A percentile compares a stretch with the other conserved stretches of the same genome.
Conservation (phyloP, 495 filamentous ascomycete species). For the Penicilliopsis zonata region DNA sequence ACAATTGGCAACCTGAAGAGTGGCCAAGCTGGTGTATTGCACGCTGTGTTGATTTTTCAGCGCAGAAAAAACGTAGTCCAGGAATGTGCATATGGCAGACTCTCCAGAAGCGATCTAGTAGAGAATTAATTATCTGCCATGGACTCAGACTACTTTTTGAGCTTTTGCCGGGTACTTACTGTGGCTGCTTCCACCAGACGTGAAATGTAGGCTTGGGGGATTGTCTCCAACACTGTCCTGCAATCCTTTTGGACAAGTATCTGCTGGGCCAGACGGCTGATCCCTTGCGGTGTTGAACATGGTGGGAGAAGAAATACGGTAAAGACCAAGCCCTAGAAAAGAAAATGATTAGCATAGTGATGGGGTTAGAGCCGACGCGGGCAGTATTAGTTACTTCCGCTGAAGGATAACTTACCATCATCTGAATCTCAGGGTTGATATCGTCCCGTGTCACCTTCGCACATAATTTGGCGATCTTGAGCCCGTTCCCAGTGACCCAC, state of each 20-base stretch:
- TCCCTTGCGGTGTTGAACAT: slow-evolving; percentile 11
- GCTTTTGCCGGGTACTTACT: slow-evolving; percentile 15
- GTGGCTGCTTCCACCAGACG: slow-evolving; percentile 12
- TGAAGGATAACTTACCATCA: slow-evolving; percentile 24
- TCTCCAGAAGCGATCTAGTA: slow-evolving; percentile 12
- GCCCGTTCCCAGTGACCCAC: slow-evolving; percentile 32
- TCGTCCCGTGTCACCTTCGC: slow-evolving; percentile 33
- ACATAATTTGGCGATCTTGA: slow-evolving; percentile 37
- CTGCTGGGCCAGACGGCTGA: slow-evolving; percentile 13
- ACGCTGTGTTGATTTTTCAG: slow-evolving; percentile 5
- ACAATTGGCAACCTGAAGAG: slow-evolving; percentile 11
- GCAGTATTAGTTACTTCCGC: not conserved
- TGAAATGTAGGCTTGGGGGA: slow-evolving; percentile 13
- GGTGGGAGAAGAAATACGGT: slow-evolving; percentile 18
- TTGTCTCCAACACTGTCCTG: slow-evolving; percentile 6
- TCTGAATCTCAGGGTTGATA: slow-evolving; percentile 27
- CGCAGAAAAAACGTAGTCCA: slow-evolving; percentile 14
- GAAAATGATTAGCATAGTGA: slow-evolving; percentile 5
- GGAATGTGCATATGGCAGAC: slow-evolving; percentile 9
- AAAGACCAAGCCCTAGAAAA: slow-evolving; percentile 24
- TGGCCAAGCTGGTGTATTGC: slow-evolving; percentile 3
- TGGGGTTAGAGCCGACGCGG: too few species aligned
- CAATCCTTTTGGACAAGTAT: slow-evolving; percentile 19
- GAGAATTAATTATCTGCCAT: not conserved
- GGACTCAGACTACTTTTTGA: too few species aligned